Conservation (phyloP, 2,329 filamentous ascomycete species). For the Triangularia verruculosa region DNA sequence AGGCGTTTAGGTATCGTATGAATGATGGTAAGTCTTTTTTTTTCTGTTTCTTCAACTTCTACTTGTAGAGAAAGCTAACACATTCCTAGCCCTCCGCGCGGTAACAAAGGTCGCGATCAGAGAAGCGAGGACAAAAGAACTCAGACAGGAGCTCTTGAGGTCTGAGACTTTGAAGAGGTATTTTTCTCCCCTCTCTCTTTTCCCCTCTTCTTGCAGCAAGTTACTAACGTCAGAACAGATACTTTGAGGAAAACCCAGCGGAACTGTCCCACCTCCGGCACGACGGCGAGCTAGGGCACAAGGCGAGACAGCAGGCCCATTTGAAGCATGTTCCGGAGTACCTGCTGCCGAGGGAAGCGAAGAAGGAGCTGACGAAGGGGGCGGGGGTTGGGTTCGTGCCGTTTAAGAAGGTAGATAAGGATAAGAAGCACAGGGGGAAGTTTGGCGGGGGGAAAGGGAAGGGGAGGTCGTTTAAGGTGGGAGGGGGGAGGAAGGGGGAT, state of each 20-base stretch:
- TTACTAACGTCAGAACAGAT: slow-evolving; percentile 37
- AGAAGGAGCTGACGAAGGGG: slow-evolving; percentile 61
- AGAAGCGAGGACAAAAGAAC: slow-evolving; percentile 82
- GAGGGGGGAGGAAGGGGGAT: slow-evolving; percentile 67
- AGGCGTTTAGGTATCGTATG: slow-evolving; percentile 92
- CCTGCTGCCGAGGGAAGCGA: slow-evolving; percentile 73
- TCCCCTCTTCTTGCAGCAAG: neutral
- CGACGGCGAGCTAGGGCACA: slow-evolving; percentile 80
- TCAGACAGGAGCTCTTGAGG: slow-evolving; percentile 86
- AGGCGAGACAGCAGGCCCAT: slow-evolving; percentile 66
- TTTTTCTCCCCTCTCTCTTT: neutral
- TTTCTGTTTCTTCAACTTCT: neutral
- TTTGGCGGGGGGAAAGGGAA: slow-evolving; percentile 25
- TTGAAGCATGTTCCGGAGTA: slow-evolving; percentile 95
- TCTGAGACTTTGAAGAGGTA: slow-evolving; percentile 83
- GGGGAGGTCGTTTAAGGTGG: slow-evolving; percentile 49
- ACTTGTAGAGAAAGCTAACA: neutral
- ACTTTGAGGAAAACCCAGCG: slow-evolving; percentile 95
- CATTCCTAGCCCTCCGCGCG: slow-evolving; percentile 55
- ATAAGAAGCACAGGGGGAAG: slow-evolving; percentile 35
- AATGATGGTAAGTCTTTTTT: slow-evolving; percentile 53
- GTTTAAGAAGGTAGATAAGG: slow-evolving; percentile 54
- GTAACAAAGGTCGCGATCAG: slow-evolving; percentile 88
- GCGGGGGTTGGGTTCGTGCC: slow-evolving; percentile 79
- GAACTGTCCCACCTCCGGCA: slow-evolving; percentile 86